Percentiles rank a stretch among this genome's conserved stretches.
Evolutionary conservation across 345 rosid genomes (phyloP).

Genomic region (thale cress (Arabidopsis thaliana)): TAIR10.1 NC_003076.8:4030001-4030500

Average conservation of each 20-base stretch:
- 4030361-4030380: neutral
- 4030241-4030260: constrained; percentile 95
- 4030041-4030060: constrained; percentile 57
- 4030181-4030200: constrained; percentile 73
- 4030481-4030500: constrained; percentile 65
- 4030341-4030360: neutral
- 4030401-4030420: constrained; percentile 22
- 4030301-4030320: constrained; percentile 2
- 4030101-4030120: constrained; percentile 84
- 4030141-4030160: constrained; percentile 99
- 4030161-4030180: constrained; percentile 89
- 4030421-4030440: constrained; percentile 17
- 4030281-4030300: constrained; percentile 24
- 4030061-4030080: constrained; percentile 79
- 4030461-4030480: constrained; percentile 68
- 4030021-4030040: constrained; percentile 16
- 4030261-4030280: constrained; percentile 56
- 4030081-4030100: constrained; percentile 98
- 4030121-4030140: constrained; percentile 81
- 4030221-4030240: constrained; percentile 88
- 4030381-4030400: constrained; percentile 21
- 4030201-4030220: constrained; percentile 90
- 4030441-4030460: constrained; percentile 79
- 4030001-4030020: constrained; percentile 7
- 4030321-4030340: constrained; percentile 5